A percentile compares a stretch with the other conserved stretches of the same genome.
Evolutionary conservation across 1,139 yeast species (phyloP).

Genomic region (Pichia sp.): DNA sequence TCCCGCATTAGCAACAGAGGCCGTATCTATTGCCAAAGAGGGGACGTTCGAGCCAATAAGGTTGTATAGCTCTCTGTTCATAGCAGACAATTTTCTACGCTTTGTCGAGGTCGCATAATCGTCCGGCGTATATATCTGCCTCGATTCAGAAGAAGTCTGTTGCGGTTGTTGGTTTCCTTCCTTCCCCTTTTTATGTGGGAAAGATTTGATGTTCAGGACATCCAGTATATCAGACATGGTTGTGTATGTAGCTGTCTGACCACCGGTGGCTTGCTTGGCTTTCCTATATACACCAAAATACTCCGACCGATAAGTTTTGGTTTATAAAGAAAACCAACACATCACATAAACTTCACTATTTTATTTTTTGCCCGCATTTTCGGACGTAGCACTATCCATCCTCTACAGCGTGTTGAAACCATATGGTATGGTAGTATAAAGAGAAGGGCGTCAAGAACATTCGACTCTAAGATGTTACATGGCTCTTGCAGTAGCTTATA

Average conservation of each 20-base stretch:
- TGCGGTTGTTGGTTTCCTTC: slow-evolving; percentile 15
- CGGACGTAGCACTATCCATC: not conserved
- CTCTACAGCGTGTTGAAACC: not conserved
- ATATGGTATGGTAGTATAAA: too few relatives aligned
- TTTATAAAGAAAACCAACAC: not conserved
- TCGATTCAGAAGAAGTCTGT: slow-evolving; percentile 7
- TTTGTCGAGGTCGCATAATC: slow-evolving; percentile 22
- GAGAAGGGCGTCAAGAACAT: too few relatives aligned
- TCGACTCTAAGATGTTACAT: too few relatives aligned
- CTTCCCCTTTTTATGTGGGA: slow-evolving; percentile 31
- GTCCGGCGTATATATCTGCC: slow-evolving; percentile 17
- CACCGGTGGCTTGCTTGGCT: too few relatives aligned
- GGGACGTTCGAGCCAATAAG: slow-evolving; percentile 91
- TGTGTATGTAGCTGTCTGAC: too few relatives aligned
- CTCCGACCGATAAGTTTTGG: not conserved
- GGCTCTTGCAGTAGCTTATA: too few relatives aligned
- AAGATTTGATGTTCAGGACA: slow-evolving; percentile 61
- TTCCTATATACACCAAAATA: too few relatives aligned
- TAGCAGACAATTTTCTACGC: slow-evolving; percentile 47
- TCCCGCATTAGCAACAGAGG: slow-evolving; percentile 11
- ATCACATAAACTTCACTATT: not conserved
- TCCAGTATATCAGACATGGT: slow-evolving; percentile 61
- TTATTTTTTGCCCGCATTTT: slow-evolving; percentile 7
- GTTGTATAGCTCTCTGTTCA: slow-evolving; percentile 86
- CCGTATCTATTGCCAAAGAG: slow-evolving; percentile 57